Conservation (phyloP, 176 grass and related monocot species). For the Oryza officinalis region DNA sequence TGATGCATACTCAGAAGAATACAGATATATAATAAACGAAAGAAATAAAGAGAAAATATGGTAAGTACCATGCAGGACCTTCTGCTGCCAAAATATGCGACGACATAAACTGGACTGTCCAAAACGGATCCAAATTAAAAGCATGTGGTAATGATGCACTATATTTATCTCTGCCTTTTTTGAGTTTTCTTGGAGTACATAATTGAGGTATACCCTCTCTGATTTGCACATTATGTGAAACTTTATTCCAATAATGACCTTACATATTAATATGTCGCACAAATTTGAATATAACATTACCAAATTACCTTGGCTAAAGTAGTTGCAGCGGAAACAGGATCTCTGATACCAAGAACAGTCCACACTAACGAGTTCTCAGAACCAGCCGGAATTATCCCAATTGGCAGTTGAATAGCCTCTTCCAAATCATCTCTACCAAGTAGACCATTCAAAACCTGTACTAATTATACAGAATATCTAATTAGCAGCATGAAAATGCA, state of each 20-base stretch:
- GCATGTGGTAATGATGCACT: background rate
- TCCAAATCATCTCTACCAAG: slow-evolving; percentile 70
- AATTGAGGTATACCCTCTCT: background rate
- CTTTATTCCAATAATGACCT: background rate
- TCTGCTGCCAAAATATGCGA: background rate
- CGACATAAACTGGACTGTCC: background rate
- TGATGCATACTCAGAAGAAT: background rate
- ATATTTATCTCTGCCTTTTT: background rate
- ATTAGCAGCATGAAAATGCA: background rate
- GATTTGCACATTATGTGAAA: background rate
- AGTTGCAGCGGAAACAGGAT: slow-evolving; percentile 77
- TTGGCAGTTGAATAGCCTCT: slow-evolving; percentile 61
- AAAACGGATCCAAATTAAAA: background rate
- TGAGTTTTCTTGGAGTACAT: background rate
- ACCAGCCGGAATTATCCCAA: slow-evolving; percentile 86
- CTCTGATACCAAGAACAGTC: slow-evolving; percentile 82
- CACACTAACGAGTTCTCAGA: slow-evolving; percentile 95
- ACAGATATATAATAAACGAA: background rate
- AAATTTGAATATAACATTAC: slow-evolving; percentile 34
- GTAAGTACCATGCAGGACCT: background rate
- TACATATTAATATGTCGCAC: slow-evolving; percentile 35
- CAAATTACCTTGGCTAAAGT: slow-evolving; percentile 69
- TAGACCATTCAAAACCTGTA: slow-evolving; percentile 86
- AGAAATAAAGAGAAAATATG: background rate
- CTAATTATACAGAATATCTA: slow-evolving; percentile 15